These are phyloP conservation scores for Edaphochlamys debaryana DNA, from an alignment of 139 green algal genomes.

Conservation along the genomic window DNA sequence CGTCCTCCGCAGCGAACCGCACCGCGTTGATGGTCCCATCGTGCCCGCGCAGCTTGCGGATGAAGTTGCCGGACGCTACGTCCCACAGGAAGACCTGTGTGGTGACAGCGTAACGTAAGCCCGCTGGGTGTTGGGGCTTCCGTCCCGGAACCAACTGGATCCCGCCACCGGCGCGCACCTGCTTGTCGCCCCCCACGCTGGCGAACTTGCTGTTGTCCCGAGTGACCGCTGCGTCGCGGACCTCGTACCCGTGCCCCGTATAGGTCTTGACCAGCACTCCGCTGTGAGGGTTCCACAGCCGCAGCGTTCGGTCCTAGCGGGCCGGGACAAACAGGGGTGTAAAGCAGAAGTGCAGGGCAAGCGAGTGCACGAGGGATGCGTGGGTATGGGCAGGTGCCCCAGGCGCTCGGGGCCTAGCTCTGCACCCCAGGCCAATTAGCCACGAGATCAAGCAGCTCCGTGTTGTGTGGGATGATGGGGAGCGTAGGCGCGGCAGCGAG, in stretches of 20 bases:
- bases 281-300: constrained; percentile 89
- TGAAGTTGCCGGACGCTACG: constrained; percentile 81
- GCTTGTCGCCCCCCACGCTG: constrained; percentile 88
- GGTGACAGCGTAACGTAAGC: not conserved
- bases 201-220: constrained; percentile 93
- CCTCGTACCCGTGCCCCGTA: constrained; percentile 89
- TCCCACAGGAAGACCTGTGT: constrained; percentile 94
- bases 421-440: no score
- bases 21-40: constrained; percentile 86
- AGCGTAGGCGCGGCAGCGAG: no score
- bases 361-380: no score
- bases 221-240: constrained; percentile 75
- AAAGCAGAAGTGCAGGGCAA: no score
- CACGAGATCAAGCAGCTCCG: no score
- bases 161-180: no score
- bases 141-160: no score
- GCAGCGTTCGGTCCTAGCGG: constrained; percentile 85
- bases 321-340: not conserved
- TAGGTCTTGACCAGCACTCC: constrained; percentile 89
- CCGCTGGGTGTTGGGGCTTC: no score
- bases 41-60: constrained; percentile 92
- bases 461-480: no score
- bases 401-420: no score
- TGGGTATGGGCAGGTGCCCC: not conserved
- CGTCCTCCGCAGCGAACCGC: constrained; percentile 70